Evolutionary conservation across 2,329 filamentous ascomycete genomes (phyloP), one percentile per base, ranked within the genome.

Genomic region (Byssochlamys sp.): DNA sequence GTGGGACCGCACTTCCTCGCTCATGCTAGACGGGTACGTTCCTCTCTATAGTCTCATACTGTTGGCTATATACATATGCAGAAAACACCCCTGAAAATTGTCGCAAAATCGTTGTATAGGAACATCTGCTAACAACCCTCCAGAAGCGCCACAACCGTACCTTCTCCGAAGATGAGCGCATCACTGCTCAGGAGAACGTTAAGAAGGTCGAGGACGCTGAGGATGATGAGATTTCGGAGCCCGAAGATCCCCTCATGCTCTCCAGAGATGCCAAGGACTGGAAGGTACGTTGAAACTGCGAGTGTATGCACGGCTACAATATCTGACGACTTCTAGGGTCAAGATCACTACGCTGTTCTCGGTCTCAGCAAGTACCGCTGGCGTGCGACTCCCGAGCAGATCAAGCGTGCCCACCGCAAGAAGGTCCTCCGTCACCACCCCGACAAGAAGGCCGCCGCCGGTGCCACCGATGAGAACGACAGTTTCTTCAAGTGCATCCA

Each of bases 401-500:
- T 99, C 82, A 97, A 96, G 83, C 89, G 90, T 68, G 94, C 95
- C 65, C 92, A 99, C 80, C 90, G 94, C 80, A 96, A 95, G 85
- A 99, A 99, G 88, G 94, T 99, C 64, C 88, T 99, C 65, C 92
- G 91, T 79, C 94, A 99, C 76, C 94, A 99, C 77, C 94, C 94
- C 61, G 94, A 99, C 76, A 99, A 99, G 87, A 95, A 95, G 80
- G 94, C 95, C 14, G 94, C 94, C 28, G 84, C 87, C 53, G 94
- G 94, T 61, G 83, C 84, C 68, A 83, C 84, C 66, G 91, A 97
- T 69, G 92, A 78, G 67, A 76, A 96, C 76, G 94, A 99, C 76
- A 90, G 89, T 75, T 99, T 99, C 82, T 99, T 99, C 88, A 99
- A 99, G 84, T 99, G 95, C 77, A 99, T 99, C 75, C 95, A 99